Evolutionary conservation across 2,329 filamentous ascomycete species (phyloP), one percentile per base, ranked within the genome.

Genomic region (Bipolaris zeicola): DNA sequence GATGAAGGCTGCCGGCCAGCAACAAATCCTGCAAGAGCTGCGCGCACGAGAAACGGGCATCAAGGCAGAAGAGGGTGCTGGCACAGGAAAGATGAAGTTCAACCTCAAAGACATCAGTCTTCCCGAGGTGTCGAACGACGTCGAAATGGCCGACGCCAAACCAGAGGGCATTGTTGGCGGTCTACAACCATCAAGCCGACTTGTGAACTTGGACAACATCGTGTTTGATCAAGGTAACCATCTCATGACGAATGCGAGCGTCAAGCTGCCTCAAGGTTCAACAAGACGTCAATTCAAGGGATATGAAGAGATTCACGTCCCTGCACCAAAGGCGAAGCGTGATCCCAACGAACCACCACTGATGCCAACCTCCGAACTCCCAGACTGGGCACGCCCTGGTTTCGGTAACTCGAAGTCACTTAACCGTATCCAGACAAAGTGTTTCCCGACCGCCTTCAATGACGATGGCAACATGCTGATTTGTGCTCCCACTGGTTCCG

Each of bases 201-300:
- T 92, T 42, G 92, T 99, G 74, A 98, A 98, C 73, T 82, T 99
- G 49, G 94, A 99, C 55, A 98, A 98, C 69, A 85, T 99, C 33
- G 85, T 97, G 37, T 99, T 99, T 73, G 95, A 98, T 67, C 94
- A 98, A 77, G 95, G 95, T 50, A 99, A 98, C 70, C 95, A 99
- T 80, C 83, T 99, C 41, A 99, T 98, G 94, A 98, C 95, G n/a
- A 99, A 99, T 69, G 90, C 92, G 6, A 97, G 92, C 72, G 95
- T 99, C 44, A 89, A 90, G 61, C 83, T 99, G 18, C 95, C 95
- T 0, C 92, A 96, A 73, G 95, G 95, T 10, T 96, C 95, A 2
- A 97, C 91, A 0, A 97, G 98, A 77, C 87, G 92, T 45, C 92
- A 91, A 0, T 97, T 97, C 80, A 99, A 99, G 77, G 95, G 95